Evolutionary conservation across 2,329 filamentous ascomycete species (phyloP).

Genomic region (Ceratocystis huliohia): DNA sequence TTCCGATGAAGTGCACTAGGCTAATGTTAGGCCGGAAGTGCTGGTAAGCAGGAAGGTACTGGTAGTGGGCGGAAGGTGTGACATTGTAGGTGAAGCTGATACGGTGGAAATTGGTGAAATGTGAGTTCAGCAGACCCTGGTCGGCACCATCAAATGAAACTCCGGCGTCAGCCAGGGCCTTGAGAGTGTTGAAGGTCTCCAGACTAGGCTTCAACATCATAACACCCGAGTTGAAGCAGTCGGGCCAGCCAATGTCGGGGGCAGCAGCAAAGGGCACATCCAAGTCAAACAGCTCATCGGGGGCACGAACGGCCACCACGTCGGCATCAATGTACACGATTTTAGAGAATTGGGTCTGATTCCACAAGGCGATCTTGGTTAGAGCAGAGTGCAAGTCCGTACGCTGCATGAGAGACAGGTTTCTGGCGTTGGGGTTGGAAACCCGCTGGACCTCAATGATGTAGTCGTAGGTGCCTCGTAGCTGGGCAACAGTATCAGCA

Average conservation of each 20-base stretch:
- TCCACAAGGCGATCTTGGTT: constrained; percentile 94
- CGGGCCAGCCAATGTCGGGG: constrained; percentile 95
- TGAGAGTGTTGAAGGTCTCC: constrained; percentile 75
- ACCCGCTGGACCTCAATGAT: constrained; percentile 74
- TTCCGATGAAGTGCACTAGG: constrained; percentile 88
- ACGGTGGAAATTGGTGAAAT: constrained; percentile 78
- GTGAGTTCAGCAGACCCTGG: constrained; percentile 88
- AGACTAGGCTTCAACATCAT: constrained; percentile 82
- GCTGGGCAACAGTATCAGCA: constrained; percentile 59
- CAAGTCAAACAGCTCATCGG: constrained; percentile 78
- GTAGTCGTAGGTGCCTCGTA: constrained; percentile 80
- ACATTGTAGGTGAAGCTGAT: constrained; percentile 95
- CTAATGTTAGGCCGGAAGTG: constrained; percentile 85
- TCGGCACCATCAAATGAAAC: constrained; percentile 96
- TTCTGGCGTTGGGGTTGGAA: constrained; percentile 61
- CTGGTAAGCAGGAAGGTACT: constrained; percentile 88
- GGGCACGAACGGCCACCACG: constrained; percentile 75
- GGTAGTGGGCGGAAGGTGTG: constrained; percentile 91
- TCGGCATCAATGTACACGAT: constrained; percentile 95
- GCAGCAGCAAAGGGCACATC: constrained; percentile 53
- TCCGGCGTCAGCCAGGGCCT: constrained; percentile 69
- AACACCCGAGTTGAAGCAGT: constrained; percentile 95
- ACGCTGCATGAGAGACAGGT: constrained; percentile 84
- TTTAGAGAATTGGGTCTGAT: constrained; percentile 74
- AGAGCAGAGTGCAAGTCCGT: constrained; percentile 84